Evolutionary conservation across 2,329 filamentous ascomycete genomes (phyloP), one percentile per base, ranked within the genome.

Genomic region (Venturia oleaginea): DNA sequence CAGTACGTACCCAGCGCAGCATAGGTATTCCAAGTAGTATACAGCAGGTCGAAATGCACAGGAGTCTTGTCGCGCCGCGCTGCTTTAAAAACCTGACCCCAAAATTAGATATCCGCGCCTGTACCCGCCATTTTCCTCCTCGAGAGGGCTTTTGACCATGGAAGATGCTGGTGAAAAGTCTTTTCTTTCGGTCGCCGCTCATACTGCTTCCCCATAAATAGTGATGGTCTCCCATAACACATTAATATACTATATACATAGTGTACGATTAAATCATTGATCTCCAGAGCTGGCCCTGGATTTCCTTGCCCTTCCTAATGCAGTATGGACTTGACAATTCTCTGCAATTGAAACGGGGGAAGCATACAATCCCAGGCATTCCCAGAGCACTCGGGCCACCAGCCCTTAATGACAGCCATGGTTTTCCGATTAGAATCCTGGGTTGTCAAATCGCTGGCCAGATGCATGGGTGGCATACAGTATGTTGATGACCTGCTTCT

Each of bases 91-190:
- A 51, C 22, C 17, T 34, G 6, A 57, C 27, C 34, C 17, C 27
- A 57, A 34, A 10, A 7, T 54, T 32, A 17, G 24, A 24, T 32
- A 17, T 30, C 5, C 17, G 17, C 24, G 24, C 13, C 8, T 32
- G 48, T 13, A 10, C 4, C 30, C 17, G 10, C 27, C 51, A 34
- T 32, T 57, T n/a, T 8, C 19, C 2, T 7, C 30, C 4, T 10
- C 6, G 5, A 15, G 13, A 34, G 32, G 48, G 13, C 6, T 32
- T n/a, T 19, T 17, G 19, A 55, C 11, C 48, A 32, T 27, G 24
- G 27, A 32, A 32, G 48, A 55, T 55, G 24, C 27, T 79, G 72
- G 48, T 17, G 48, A 5, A 19, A 55, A 80, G 76, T 30, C 24
- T 15, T 24, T 32, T 32, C 24, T 55, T 13, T 54, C 27, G 51